Base-by-base conservation (phyloP, 371 early-diverging fungal genomes). In the Rhizopus stolonifer region DNA sequence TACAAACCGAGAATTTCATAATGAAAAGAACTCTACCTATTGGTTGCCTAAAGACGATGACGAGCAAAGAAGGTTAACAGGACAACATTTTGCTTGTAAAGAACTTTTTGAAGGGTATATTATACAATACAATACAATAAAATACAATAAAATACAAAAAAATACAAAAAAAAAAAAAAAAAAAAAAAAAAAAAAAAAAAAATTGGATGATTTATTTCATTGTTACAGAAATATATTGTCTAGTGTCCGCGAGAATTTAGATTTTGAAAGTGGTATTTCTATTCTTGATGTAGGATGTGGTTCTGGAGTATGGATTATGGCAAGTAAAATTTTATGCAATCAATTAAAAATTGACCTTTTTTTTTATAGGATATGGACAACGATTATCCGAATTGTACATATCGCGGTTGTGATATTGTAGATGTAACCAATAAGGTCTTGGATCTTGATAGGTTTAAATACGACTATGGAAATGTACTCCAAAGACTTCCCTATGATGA, bases 401-500 rank as follows among this genome's bases (percentile, higher is more conserved):
- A 68, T 15, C 53, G 64, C 23, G 72, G 72, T 18, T 33, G 68
- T 1, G 72, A 72, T 36, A 50, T 46, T 36, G 51, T 69, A 3
- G 53, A 69, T 15, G 38, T 38, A 5, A 38, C 17, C 52, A 47
- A 38, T 29, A 10, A 29, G 10, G 31, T 10, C 11, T n/a, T 11
- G 17, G 14, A 15, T 6, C 38, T 38, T 15, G 17, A 11, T 6
- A 38, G 14, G n/a, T 38, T 38, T n/a, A 38, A 11, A 1, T 38
- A 11, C 17, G 14, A 15, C 11, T n/a, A 1, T 15, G 38, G 38
- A 38, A 38, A 38, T 8, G 65, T 70, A 25, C 39, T 39, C 17
- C 25, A 29, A 17, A 77, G 81, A 0, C 58, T 84, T 14, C 81
- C 79, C 8, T 84, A 67, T 54, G 69, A 73, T 0, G 80, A 80